phyloP scores from a whole-genome alignment of 129 eudicot genomes.

The Solidago caesia region DNA sequence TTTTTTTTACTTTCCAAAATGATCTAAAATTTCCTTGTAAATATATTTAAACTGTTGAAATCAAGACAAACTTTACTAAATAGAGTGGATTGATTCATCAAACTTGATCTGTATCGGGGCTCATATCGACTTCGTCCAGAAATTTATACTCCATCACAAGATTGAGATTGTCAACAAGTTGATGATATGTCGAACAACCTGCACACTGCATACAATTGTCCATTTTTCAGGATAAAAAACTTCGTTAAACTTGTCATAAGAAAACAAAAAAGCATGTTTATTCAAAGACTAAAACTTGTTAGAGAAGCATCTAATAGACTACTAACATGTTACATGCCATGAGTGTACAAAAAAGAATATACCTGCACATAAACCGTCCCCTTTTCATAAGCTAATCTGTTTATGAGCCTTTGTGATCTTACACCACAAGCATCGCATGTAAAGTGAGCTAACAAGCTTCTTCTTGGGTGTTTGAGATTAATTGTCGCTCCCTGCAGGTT shows the following conservation, averaged over 20 bases:
- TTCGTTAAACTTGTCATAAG: too few species aligned
- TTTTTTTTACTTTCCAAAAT: not conserved
- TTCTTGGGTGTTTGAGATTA: constrained; percentile 80
- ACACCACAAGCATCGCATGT: constrained; percentile 85
- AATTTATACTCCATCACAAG: constrained; percentile 87
- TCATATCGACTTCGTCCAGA: constrained; percentile 42
- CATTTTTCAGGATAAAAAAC: not conserved
- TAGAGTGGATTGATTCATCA: not conserved
- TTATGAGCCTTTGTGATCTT: constrained; percentile 70
- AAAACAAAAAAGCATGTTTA: too few species aligned
- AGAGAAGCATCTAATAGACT: too few species aligned
- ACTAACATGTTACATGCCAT: not conserved
- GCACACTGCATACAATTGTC: constrained; percentile 48
- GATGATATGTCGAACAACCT: constrained; percentile 77
- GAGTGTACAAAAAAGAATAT: constrained; percentile 9
- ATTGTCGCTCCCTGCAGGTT: constrained; percentile 56
- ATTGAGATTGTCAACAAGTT: constrained; percentile 82
- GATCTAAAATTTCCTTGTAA: constrained; percentile 1
- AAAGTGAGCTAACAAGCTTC: constrained; percentile 77
- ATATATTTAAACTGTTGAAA: constrained; percentile 13
- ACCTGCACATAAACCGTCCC: constrained; percentile 94
- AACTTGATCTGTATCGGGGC: constrained; percentile 31
- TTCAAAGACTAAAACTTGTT: too few species aligned
- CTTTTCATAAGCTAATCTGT: constrained; percentile 85
- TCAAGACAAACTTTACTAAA: not conserved